Evolutionary conservation across 352 stramenopile species (phyloP), one percentile per base, ranked within the genome.

Genomic region (Pythium periplocum): DNA sequence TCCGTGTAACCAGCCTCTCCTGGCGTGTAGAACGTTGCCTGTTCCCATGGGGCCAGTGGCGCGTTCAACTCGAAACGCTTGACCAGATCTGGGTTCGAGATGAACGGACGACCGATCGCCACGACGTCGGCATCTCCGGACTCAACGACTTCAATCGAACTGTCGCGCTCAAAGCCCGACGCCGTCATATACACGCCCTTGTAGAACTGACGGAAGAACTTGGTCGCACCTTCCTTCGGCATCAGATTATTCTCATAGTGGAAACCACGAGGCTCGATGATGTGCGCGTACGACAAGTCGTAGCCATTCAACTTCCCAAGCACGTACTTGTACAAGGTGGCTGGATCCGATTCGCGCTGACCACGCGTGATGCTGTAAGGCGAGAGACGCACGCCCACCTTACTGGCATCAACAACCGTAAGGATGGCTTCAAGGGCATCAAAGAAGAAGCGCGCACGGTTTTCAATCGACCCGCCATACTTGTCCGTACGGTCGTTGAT

Each of bases 1-100:
- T 68, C 61, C 0, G 53, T 68, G 45, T 75, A 75, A 4, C 68
- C 68, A 34, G 35, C 17, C 31, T 61, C 57, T 31, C 53, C 58
- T 8, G 40, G 33, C 26, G 33, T 37, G 63, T 73, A 75, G 33
- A 48, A 69, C 36, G 50, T 55, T n/a, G 43, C 33, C 4, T 47
- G 53, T 31, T 73, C 57, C 40, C 7, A 26, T 26, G 17, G 17
- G 17, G 17, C 17, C 17, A 26, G 17, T 26, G 17, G 17, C 17
- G 64, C 55, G 59, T 78, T 58, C 40, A 72, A 49, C 51, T 70
- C 42, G 51, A 90, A 71, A 6, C 78, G 71, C 43, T 75, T 60
- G 42, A 87, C 75, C 37, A 93, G 43, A 57, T 90, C 82, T 40
- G 82, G 78, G 54, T 90, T 93, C 32, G 78, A 74, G 57, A 93